phyloP scores from a whole-genome alignment of 768 basidiomycete species.

The Harrya chromipes region DNA sequence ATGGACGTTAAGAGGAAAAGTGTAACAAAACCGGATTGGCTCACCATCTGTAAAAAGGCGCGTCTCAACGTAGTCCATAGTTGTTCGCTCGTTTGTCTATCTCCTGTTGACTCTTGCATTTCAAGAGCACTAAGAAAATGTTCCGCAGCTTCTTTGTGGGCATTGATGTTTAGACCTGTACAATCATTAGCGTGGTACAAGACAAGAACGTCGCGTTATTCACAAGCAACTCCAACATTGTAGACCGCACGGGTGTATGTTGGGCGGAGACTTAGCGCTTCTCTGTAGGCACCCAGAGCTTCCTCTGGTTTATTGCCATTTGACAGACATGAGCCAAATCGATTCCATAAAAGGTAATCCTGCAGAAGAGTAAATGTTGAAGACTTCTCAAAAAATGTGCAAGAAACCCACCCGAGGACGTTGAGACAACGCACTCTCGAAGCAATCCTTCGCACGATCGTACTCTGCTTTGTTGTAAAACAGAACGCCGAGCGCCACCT shows the following conservation, averaged over 20 bases:
- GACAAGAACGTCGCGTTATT: constrained; percentile 31
- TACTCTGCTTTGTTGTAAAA: constrained; percentile 89
- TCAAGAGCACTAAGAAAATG: constrained; percentile 86
- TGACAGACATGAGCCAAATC: constrained; percentile 89
- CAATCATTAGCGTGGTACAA: constrained; percentile 4
- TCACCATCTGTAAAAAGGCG: constrained; percentile 76
- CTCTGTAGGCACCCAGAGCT: constrained; percentile 84
- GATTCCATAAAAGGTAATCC: constrained; percentile 97
- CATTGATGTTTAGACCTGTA: constrained; percentile 91
- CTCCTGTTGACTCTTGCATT: constrained; percentile 66
- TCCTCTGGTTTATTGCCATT: constrained; percentile 95
- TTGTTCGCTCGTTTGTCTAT: constrained; percentile 73
- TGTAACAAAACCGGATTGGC: neutral
- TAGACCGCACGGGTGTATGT: constrained; percentile 97
- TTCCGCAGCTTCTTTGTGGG: constrained; percentile 92
- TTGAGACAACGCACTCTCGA: constrained; percentile 78
- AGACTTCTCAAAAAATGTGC: neutral
- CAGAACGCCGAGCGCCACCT: constrained; percentile 88
- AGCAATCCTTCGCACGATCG: constrained; percentile 90
- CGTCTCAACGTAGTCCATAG: constrained; percentile 89
- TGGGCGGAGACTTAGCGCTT: constrained; percentile 86
- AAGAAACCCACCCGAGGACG: constrained; percentile 58
- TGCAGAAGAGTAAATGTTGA: constrained; percentile 18
- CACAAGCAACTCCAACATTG: constrained; percentile 97
- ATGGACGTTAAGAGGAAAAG: neutral